Base-by-base conservation (phyloP, 352 stramenopile species). In the Phytopythium chamaehyphon region DNA sequence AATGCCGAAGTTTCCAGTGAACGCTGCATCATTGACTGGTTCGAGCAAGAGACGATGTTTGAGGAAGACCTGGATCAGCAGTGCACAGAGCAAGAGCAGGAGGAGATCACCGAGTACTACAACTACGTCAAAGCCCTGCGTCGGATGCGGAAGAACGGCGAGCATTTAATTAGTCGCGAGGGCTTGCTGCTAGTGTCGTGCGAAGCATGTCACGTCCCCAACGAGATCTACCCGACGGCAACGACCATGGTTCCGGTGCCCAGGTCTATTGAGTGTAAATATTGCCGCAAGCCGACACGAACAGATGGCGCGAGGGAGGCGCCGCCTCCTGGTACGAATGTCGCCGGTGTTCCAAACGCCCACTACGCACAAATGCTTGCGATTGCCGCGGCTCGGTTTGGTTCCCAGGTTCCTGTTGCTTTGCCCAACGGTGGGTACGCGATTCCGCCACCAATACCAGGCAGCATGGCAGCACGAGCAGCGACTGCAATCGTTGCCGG, bases 41-140 rank as follows among this genome's bases (percentile, higher is more conserved):
- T 91, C 24, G 84, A 94, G 66, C 84, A 94, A 68, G 84, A 94
- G 55, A 93, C 82, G 5, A 94, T 94, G 84, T 94, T 94, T 53
- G 84, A 94, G 73, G 84, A 94, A 67, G 81, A 90, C 26, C 40
- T 91, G 50, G 80, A 94, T 58, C 77, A 92, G 55, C 71, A 86
- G 49, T 92, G 82, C 58, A 73, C 79, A 10, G 73, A 59, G 18
- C 54, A 54, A 12, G 84, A 94, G 54, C 79, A 91, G 40, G 66
- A 84, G 48, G 82, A 93, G 47, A 81, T 89, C 55, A 66, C 86
- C 56, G 76, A 87, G 33, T 80, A 59, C 36, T 73, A 91, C 57
- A 64, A 53, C 9, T 91, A 93, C 60, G 58, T 75, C 15, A 92
- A 94, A 48, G 78, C 84, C 12, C 40, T 89, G n/a, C 71, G 63